These are phyloP conservation scores for Physcomitrellopsis africana DNA, from an alignment of 225 moss, liverwort and hornwort genomes.

Conservation along the genomic window DNA sequence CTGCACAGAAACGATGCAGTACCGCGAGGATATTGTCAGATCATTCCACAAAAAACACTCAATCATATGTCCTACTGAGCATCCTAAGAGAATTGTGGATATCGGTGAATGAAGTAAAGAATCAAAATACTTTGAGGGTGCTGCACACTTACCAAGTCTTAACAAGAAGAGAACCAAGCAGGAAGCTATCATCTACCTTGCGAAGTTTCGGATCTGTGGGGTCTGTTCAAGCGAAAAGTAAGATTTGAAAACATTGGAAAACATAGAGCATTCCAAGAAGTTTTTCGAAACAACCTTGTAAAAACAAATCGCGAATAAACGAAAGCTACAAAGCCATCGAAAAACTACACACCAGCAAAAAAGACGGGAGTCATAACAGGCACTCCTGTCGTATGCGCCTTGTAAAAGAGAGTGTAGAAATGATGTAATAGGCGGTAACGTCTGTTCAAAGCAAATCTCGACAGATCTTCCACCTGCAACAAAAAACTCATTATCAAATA, in stretches of 20 bases:
- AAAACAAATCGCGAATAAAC: background rate
- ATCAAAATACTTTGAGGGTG: background rate
- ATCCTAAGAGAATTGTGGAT: too few species aligned
- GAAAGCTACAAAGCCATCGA: background rate
- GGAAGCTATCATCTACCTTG: conserved; percentile 77
- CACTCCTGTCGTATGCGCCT: conserved; percentile 73
- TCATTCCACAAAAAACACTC: background rate
- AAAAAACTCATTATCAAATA: background rate
- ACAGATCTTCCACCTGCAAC: conserved; percentile 79
- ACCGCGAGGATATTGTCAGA: background rate
- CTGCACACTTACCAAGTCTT: conserved; percentile 59
- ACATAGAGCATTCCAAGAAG: too few species aligned
- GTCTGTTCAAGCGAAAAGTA: conserved; percentile 46
- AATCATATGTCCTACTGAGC: background rate
- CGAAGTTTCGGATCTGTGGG: conserved; percentile 74
- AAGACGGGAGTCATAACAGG: conserved; percentile 91
- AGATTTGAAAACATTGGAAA: background rate
- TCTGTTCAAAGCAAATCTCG: conserved; percentile 67
- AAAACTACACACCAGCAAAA: conserved; percentile 68
- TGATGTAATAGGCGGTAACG: conserved; percentile 82
- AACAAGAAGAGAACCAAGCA: conserved; percentile 83
- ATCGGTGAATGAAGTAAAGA: too few species aligned
- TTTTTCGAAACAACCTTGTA: too few species aligned
- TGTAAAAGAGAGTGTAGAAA: conserved; percentile 83
- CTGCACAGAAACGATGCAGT: conserved; percentile 34